These are phyloP conservation scores for Leccinum griseonigrum DNA, from an alignment of 1,284 basidiomycete genomes.

Conservation along the genomic window DNA sequence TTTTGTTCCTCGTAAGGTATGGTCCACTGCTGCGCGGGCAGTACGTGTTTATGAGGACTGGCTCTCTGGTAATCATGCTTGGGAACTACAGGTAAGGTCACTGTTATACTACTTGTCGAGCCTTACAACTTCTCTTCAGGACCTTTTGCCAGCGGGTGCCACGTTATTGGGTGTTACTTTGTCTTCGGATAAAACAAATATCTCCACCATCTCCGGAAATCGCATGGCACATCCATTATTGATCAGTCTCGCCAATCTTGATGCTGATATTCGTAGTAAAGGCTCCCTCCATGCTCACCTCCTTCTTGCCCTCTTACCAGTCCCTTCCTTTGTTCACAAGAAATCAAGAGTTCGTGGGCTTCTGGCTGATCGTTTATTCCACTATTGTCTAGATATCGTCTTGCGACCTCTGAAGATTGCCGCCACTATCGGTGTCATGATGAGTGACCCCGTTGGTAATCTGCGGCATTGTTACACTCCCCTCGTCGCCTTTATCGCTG, in stretches of 20 bases:
- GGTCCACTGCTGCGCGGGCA: background rate
- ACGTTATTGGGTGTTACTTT: background rate
- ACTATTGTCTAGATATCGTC: background rate
- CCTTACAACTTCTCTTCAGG: background rate
- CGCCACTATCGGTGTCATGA: background rate
- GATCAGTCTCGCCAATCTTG: background rate
- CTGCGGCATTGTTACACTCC: background rate
- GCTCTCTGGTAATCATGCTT: background rate
- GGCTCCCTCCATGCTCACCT: background rate
- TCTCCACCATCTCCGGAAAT: background rate
- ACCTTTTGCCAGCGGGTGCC: background rate
- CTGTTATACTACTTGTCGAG: background rate
- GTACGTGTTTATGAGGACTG: background rate
- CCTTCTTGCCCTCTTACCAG: background rate
- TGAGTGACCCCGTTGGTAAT: background rate
- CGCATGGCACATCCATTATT: background rate
- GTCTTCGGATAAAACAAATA: background rate
- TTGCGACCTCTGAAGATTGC: background rate
- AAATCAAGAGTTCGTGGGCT: background rate
- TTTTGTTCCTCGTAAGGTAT: background rate
- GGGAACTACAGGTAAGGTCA: constrained; percentile 2
- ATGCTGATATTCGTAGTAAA: background rate
- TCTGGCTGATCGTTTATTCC: background rate
- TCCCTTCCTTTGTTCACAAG: background rate
- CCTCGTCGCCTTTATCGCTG: background rate